Evolutionary conservation across 345 rosid genomes (phyloP), one percentile per base, ranked within the genome.

Genomic region (Pelargonium nanum): DNA sequence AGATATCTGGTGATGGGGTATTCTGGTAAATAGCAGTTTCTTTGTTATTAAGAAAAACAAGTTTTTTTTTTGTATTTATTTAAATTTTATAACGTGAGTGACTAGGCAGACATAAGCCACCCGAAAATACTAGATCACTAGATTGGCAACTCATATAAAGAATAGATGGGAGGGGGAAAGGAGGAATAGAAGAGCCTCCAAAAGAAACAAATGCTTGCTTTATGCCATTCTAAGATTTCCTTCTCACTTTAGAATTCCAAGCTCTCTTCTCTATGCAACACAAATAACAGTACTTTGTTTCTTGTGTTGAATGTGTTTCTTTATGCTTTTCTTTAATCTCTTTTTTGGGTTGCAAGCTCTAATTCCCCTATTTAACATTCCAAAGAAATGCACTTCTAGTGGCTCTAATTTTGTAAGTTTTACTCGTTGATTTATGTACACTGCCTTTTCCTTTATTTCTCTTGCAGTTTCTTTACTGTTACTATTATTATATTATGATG

Each of bases 221-320:
- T 74, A 69, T 61, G 57, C 63, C 58, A 60, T 60, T 58, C 68
- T 53, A 65, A 64, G 74, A 66, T 78, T 68, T 78, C 62, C 62
- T 56, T 60, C 63, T 55, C 73, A 55, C 80, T 73, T 76, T 80
- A 74, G 83, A 68, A 76, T 72, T 80, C 83, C 75, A 76, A 76
- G 80, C 81, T 78, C 85, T 67, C 28, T 69, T 72, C 77, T 65
- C 84, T 60, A 77, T 70, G 74, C 65, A 74, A 54, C 68, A 59
- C 71, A 69, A 75, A 71, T 5, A 76, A 60, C 65, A 70, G 60
- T 62, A 71, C 72, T 72, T 73, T 68, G 78, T 77, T 82, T 71
- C 77, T 75, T 77, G 77, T 67, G 80, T 81, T 70, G 55, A 60
- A 68, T 74, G 64, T 67, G 70, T 55, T 82, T 73, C 80, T 77